Evolutionary conservation across 179 eudicot genomes (phyloP).

Genomic region (Beta macrorhiza): DNA sequence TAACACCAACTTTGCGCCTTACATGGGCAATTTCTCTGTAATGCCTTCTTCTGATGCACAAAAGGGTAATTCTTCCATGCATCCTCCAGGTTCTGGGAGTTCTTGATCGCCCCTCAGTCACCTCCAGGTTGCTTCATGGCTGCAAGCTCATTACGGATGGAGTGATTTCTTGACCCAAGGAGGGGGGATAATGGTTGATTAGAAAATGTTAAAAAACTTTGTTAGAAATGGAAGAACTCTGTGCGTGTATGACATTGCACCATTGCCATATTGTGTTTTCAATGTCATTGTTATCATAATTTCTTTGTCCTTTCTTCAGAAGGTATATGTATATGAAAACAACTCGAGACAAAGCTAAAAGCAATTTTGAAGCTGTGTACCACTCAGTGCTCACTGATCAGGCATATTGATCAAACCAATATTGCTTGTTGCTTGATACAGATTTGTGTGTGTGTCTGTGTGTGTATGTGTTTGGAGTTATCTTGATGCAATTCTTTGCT

Average conservation of each 20-base stretch:
- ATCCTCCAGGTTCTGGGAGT: neutral
- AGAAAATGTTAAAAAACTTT: neutral
- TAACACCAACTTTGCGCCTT: neutral
- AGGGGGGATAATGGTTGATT: neutral
- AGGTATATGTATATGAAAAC: neutral
- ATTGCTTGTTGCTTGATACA: conserved; percentile 1
- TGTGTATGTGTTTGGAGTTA: too few species aligned
- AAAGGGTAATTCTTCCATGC: too few species aligned
- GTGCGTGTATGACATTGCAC: neutral
- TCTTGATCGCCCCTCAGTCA: neutral
- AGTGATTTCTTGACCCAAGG: neutral
- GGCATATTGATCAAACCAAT: neutral
- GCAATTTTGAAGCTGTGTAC: neutral
- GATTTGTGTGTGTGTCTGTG: too few species aligned
- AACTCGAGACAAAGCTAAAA: neutral
- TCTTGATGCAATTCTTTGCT: neutral
- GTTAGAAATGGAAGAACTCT: neutral
- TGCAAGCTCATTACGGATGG: neutral
- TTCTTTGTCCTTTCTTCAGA: neutral
- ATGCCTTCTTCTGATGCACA: neutral
- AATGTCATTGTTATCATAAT: neutral
- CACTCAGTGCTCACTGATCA: neutral
- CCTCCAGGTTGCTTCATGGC: conserved; percentile 1
- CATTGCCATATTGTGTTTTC: neutral
- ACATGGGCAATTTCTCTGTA: neutral